Evolutionary conservation across 345 rosid species (phyloP).

Genomic region (Capsella bursapastoris): DNA sequence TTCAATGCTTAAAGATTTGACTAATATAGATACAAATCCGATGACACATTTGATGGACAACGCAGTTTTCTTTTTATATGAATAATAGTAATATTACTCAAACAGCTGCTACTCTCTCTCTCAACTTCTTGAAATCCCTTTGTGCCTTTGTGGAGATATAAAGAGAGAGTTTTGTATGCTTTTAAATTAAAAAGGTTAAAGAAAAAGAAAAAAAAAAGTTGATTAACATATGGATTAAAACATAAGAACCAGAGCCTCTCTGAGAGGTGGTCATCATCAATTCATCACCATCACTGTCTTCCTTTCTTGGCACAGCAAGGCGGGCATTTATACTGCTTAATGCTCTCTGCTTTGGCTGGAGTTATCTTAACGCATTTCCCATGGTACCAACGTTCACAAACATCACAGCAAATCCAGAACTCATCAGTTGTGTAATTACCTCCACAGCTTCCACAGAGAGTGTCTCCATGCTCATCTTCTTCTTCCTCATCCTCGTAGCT

Average conservation of each 20-base stretch:
- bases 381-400: conserved; percentile 86
- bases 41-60: conserved; percentile 32
- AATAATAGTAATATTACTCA: conserved; percentile 34
- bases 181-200: conserved; percentile 37
- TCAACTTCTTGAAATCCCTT: conserved; percentile 38
- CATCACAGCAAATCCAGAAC: conserved; percentile 87
- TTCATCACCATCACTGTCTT: conserved; percentile 50
- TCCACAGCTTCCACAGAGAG: conserved; percentile 77
- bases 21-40: conserved; percentile 30
- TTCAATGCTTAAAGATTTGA: conserved; percentile 34
- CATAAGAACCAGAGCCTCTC: conserved; percentile 36
- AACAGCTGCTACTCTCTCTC: conserved; percentile 44
- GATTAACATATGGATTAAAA: conserved; percentile 39
- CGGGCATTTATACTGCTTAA: conserved; percentile 89
- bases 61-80: conserved; percentile 19
- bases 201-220: not conserved
- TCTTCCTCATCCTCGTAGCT: conserved; percentile 63
- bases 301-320: conserved; percentile 80
- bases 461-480: conserved; percentile 78
- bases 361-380: conserved; percentile 89
- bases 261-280: conserved; percentile 15
- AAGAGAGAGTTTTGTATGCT: conserved; percentile 43
- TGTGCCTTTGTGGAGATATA: conserved; percentile 34
- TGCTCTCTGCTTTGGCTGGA: conserved; percentile 79
- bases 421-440: conserved; percentile 78